Base-by-base conservation (phyloP, 257 asterid genomes). In the Echites panduratus region DNA sequence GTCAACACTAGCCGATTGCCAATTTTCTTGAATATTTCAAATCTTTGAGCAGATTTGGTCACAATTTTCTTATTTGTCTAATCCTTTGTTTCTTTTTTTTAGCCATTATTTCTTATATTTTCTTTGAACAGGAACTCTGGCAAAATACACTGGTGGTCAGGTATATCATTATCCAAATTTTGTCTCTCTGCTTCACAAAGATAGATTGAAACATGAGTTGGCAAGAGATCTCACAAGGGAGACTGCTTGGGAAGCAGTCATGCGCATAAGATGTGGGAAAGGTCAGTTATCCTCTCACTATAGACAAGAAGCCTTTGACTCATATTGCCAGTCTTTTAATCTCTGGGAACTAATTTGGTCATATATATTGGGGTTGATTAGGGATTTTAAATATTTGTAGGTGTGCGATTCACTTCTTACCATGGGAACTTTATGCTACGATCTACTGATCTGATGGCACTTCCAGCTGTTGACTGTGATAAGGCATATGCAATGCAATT, bases 81-180 rank as follows among this genome's bases (percentile, higher is more conserved):
- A 24, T 58, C 13, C 38, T 9, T 19, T 19, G 68, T 53, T 38
- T 17, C 66, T 49, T 49, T 11, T n/a, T 63, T 48, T 64, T 26
- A 62, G n/a, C 14, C 19, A 49, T 16, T 56, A 80, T 68, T 70
- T 75, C 49, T 68, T 79, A 35, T 72, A 29, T 70, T 80, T 50
- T 64, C 4, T 70, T 63, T 66, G 35, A 52, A 26, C 73, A 95
- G 99, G 99, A 77, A 92, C 98, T 2, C 86, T 95, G 79, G 92
- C 99, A 72, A 95, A 95, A 82, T 95, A 95, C 81, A 89, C 99
- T 68, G 97, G 99, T 72, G 99, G 99, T 61, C 99, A 92, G 96
- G 96, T 95, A 47, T 92, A 92, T 77, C 81, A 90, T 77, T 95
- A 92, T 83, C 99, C 96, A 71, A 82, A 87, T 83, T 95, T 95